Base-by-base conservation (phyloP, 2,329 filamentous ascomycete species). In the Neopestalotiopsis sp. region DNA sequence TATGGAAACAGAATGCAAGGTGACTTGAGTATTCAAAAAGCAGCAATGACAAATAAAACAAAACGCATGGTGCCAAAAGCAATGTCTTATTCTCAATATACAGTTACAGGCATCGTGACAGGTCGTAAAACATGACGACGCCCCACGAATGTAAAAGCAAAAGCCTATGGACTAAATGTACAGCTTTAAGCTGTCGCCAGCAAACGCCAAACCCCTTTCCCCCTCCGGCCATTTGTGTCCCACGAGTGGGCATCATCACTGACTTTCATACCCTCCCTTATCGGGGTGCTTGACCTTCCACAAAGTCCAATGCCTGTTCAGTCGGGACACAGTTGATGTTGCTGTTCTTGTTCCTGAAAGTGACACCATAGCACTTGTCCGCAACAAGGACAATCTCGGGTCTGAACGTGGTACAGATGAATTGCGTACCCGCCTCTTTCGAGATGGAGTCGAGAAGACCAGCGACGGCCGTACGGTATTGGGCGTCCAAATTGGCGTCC, bases 391-490 rank as follows among this genome's bases (percentile, higher is more conserved):
- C 88, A 87, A 99, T 98, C 83, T 99, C 96, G 1, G 96, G 96
- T 69, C 96, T 88, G 89, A 99, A 99, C 2, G 96, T 99, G 4
- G 96, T 99, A 87, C 96, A 98, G 81, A 99, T 99, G 79, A 99
- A 99, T 80, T 99, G 88, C 65, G 88, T 90, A 70, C 87, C 86
- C 14, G 87, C 87, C 73, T 90, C 89, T 70, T 87, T 84, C 14
- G 91, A 94, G 71, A 94, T 94, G 67, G 90, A 91, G 77, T 95
- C 87, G 28, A 99, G 87, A 84, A 98, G 93, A 68, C 93, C 89
- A 2, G 96, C 96, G 12, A 99, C 96, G 1, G 96, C 95, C 1
- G 96, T 98, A 70, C 96, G 92, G 84, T 99, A 99, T 81, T 99
- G 96, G 1, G 96, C 95, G 79, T 99, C 96, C 30, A 99, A 88